These are phyloP conservation scores for Xylaria arbuscula DNA, from an alignment of 2,329 filamentous ascomycete genomes.

Conservation along the genomic window DNA sequence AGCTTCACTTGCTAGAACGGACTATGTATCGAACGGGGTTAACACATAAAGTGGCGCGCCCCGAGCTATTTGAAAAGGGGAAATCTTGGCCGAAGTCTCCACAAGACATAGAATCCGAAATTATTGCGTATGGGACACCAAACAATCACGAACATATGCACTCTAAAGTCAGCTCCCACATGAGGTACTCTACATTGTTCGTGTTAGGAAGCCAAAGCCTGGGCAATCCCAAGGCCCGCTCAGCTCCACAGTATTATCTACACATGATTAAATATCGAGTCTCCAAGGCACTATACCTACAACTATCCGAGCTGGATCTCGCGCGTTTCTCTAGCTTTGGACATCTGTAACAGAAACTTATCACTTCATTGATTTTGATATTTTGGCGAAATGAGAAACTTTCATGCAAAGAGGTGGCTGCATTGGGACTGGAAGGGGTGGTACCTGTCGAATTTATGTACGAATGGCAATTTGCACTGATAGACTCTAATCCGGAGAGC, in stretches of 20 bases:
- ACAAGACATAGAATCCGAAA: conserved; percentile 13
- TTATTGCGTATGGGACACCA: conserved; percentile 29
- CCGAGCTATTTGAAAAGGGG: conserved; percentile 9
- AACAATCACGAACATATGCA: conserved; percentile 18
- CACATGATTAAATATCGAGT: conserved; percentile 5
- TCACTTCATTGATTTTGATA: conserved; percentile 20
- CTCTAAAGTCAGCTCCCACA: conserved; percentile 4
- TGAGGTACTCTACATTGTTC: conserved; percentile 3
- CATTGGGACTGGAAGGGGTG: conserved; percentile 36
- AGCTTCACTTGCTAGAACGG: not conserved
- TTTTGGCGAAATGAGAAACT: conserved; percentile 27
- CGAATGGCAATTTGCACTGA: conserved; percentile 36
- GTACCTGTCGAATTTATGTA: conserved; percentile 38
- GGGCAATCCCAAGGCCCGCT: not conserved
- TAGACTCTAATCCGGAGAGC: conserved; percentile 36
- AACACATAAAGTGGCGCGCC: not conserved
- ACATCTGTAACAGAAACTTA: conserved; percentile 15
- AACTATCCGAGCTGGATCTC: conserved; percentile 14
- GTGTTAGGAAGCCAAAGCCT: not conserved
- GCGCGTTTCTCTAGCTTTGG: conserved; percentile 9
- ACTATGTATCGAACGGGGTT: not conserved
- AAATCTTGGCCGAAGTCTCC: conserved; percentile 4
- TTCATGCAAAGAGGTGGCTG: conserved; percentile 37
- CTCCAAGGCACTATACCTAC: conserved; percentile 9
- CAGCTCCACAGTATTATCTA: not conserved